Base-by-base conservation (phyloP, 179 eudicot genomes). In the Corrigiola litoralis region DNA sequence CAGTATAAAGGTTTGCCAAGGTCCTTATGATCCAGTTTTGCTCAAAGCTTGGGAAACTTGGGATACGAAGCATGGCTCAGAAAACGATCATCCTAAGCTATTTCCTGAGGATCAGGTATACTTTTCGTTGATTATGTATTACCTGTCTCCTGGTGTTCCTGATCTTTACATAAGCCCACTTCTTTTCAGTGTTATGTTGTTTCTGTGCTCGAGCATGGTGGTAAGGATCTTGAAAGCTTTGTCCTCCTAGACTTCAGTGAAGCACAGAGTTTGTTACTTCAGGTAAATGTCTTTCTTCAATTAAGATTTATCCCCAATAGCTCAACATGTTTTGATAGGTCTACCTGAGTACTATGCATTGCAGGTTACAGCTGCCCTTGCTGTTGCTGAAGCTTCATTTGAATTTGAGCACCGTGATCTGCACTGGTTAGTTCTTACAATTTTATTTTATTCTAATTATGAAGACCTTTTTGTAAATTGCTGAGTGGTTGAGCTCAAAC, bases 321-420 rank as follows among this genome's bases (percentile, higher is more conserved):
- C 28, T 63, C 3, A 25, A 37, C 28, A 65, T 23, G 21, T 27
- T 17, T 23, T 33, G 60, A 8, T 75, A 33, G 36, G 53, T 10
- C 36, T 25, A 14, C 61, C 61, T 64, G 72, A 61, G 37, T 56
- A 36, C 60, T 66, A 10, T 66, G 58, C 29, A 36, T 61, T 63
- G 52, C 77, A 94, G 99, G 96, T 90, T 51, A 86, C 96, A 70
- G 63, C 86, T 72, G 96, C 87, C 66, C 72, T 94, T 80, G 97
- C 97, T 58, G 96, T 94, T 44, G 97, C 96, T 61, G 99, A 94
- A 79, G 91, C 84, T 67, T 96, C 94, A 16, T 94, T 78, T 78
- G 94, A 90, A 73, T 94, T 94, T 74, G 97, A 94, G 77, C 99
- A 94, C 70, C 85, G 99, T 36, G 99, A 94, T 77, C 73, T 94